These are phyloP conservation scores for Daedalea quercina DNA, from an alignment of 768 basidiomycete genomes.

Conservation along the genomic window DNA sequence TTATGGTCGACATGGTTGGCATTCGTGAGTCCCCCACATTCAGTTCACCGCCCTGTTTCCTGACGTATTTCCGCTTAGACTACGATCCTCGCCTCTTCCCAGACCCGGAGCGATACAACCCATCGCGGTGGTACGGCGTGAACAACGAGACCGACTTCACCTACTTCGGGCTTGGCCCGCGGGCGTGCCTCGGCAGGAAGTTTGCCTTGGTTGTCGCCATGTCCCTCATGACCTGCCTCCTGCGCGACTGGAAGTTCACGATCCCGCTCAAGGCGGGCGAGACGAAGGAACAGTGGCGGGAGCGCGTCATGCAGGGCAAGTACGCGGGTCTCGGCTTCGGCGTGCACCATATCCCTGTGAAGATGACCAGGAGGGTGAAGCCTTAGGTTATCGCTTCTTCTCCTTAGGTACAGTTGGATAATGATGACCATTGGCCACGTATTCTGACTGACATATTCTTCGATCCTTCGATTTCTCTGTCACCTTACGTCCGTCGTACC, in stretches of 20 bases:
- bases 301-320: conserved; percentile 14
- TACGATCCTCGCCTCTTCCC: conserved; percentile 21
- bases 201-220: conserved; percentile 23
- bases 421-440: too few relatives aligned
- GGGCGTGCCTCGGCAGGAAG: conserved; percentile 25
- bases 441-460: too few relatives aligned
- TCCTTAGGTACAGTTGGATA: neutral
- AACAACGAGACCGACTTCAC: conserved; percentile 9
- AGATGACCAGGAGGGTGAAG: conserved; percentile 5
- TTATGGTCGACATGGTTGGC: conserved; percentile 22
- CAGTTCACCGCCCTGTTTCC: neutral
- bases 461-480: too few relatives aligned
- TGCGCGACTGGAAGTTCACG: conserved; percentile 25
- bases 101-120: conserved; percentile 20
- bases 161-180: conserved; percentile 22
- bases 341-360: conserved; percentile 13
- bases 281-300: conserved; percentile 17
- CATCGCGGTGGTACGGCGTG: conserved; percentile 23
- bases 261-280: conserved; percentile 16
- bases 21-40: conserved; percentile 15
- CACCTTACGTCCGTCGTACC: too few relatives aligned
- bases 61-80: conserved; percentile 14
- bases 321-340: conserved; percentile 14
- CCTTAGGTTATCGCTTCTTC: neutral
- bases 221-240: conserved; percentile 19